Conservation (phyloP, 345 rosid genomes). For the Populus alba region DNA sequence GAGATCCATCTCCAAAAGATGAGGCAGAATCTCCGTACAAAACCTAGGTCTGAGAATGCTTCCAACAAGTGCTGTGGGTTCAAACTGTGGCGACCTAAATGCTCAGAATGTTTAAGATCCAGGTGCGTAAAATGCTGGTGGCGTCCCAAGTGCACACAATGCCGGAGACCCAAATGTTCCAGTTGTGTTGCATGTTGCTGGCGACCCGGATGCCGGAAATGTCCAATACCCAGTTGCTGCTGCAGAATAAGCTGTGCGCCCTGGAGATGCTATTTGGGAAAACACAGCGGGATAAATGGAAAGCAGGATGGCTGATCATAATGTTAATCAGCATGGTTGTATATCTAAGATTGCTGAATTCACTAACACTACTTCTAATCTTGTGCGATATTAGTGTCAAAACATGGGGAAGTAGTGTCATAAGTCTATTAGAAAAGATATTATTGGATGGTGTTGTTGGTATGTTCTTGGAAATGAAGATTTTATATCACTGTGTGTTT, state of each 20-base stretch:
- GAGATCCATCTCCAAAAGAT: conserved; percentile 70
- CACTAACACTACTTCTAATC: conserved; percentile 28
- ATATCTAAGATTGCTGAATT: conserved; percentile 42
- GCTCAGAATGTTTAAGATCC: conserved; percentile 34
- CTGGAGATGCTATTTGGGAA: conserved; percentile 44
- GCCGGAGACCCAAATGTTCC: conserved; percentile 45
- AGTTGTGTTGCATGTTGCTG: conserved; percentile 29
- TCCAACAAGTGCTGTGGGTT: conserved; percentile 46
- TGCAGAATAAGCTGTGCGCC: conserved; percentile 21
- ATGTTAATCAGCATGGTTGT: conserved; percentile 23
- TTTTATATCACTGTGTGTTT: too few relatives aligned
- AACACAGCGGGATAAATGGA: conserved; percentile 16
- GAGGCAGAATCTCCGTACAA: conserved; percentile 45
- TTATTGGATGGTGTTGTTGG: conserved; percentile 13
- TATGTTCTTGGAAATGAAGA: conserved; percentile 15
- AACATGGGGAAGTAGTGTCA: conserved; percentile 24
- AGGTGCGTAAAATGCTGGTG: conserved; percentile 31
- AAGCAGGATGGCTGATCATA: conserved; percentile 33
- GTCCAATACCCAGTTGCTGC: conserved; percentile 17
- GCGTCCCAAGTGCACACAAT: conserved; percentile 36
- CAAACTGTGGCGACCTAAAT: conserved; percentile 42
- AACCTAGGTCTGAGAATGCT: conserved; percentile 30
- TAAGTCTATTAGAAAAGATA: conserved; percentile 1
- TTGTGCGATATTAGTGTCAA: conserved; percentile 29
- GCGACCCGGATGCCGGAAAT: conserved; percentile 8